These are phyloP conservation scores for Scheffersomyces segobiensis DNA, from an alignment of 1,139 yeast species.

Conservation along the genomic window DNA sequence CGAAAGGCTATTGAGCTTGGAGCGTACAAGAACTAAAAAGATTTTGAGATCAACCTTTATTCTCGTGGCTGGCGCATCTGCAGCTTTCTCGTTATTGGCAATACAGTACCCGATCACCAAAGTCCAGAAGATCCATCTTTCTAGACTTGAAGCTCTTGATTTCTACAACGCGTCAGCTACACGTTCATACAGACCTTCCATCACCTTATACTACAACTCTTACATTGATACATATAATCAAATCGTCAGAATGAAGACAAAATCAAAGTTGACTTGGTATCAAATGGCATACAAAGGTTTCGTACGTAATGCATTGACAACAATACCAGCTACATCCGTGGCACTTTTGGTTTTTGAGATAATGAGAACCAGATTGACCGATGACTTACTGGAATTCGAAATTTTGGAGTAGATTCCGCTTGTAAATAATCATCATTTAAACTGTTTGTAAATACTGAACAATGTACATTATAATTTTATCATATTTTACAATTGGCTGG, in stretches of 20 bases:
- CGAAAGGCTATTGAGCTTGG: slow-evolving; percentile 29
- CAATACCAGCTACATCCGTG: slow-evolving; percentile 84
- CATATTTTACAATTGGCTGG: slow-evolving; percentile 8
- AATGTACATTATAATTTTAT: background rate
- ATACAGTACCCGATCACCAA: slow-evolving; percentile 84
- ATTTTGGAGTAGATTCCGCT: background rate
- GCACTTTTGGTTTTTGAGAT: slow-evolving; percentile 86
- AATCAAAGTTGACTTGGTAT: slow-evolving; percentile 57
- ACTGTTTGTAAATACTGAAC: background rate
- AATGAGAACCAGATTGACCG: slow-evolving; percentile 55
- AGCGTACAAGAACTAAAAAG: slow-evolving; percentile 44
- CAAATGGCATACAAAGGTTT: slow-evolving; percentile 80
- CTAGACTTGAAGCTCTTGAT: slow-evolving; percentile 79
- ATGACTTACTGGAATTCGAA: slow-evolving; percentile 14
- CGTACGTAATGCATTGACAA: slow-evolving; percentile 65
- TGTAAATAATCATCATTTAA: background rate
- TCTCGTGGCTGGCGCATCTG: slow-evolving; percentile 84
- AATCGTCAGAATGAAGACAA: slow-evolving; percentile 52
- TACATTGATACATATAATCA: slow-evolving; percentile 72
- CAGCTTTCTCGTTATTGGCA: slow-evolving; percentile 73
- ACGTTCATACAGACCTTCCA: slow-evolving; percentile 33
- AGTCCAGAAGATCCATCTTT: slow-evolving; percentile 75
- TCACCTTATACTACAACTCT: slow-evolving; percentile 62
- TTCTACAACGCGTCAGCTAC: slow-evolving; percentile 51
- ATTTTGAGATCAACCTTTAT: slow-evolving; percentile 70